Conservation (phyloP, 306 rosid genomes). For the Casuarina cunninghamiana region DNA sequence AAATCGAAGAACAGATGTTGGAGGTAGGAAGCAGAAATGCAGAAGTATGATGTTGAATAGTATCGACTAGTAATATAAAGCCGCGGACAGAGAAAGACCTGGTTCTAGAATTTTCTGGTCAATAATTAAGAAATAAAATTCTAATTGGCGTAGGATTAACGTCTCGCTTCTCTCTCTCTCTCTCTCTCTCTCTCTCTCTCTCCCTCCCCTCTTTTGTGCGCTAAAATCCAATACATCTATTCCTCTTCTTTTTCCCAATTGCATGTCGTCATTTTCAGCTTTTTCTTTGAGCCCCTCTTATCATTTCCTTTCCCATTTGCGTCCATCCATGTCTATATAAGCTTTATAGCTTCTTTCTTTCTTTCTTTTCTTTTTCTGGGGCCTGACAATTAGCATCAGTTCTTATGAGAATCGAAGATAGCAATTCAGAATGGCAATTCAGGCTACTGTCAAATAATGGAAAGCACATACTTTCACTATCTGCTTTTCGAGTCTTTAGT, state of each 20-base stretch:
- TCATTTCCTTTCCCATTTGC: neutral
- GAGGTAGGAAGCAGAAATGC: constrained; percentile 3
- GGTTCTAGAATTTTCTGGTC: constrained; percentile 51
- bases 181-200: neutral
- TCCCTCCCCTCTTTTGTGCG: no score
- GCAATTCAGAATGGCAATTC: neutral
- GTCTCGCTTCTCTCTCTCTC: neutral
- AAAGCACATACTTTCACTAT: neutral
- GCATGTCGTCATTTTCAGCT: neutral
- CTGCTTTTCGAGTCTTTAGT: neutral
- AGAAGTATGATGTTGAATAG: neutral
- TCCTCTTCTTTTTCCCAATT: neutral
- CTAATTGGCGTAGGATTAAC: constrained; percentile 41
- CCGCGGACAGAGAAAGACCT: neutral
- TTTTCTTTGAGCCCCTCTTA: neutral
- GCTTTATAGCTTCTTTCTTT: neutral
- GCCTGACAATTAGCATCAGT: neutral
- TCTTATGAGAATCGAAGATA: neutral
- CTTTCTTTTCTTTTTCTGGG: neutral
- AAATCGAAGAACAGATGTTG: neutral
- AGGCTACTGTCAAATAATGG: no score
- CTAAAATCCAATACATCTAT: neutral
- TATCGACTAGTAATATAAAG: constrained; percentile 11
- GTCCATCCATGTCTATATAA: neutral
- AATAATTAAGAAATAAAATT: neutral